phyloP scores from a whole-genome alignment of 2,329 filamentous ascomycete genomes.

The Claviceps digitariae region DNA sequence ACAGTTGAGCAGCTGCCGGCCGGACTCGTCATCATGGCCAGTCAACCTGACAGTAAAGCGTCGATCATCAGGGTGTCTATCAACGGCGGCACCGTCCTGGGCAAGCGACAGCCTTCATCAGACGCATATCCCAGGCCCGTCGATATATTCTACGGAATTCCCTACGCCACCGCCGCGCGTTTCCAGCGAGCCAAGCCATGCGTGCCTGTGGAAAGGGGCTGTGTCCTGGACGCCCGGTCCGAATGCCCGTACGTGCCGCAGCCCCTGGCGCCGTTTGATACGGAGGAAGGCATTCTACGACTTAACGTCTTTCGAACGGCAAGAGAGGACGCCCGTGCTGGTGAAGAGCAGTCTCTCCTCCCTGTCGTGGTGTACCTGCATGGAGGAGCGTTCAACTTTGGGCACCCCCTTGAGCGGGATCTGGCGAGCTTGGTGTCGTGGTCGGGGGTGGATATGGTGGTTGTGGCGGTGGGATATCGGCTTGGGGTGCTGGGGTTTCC shows the following conservation, averaged over 20 bases:
- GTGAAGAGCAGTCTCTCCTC: constrained; percentile 6
- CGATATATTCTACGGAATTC: constrained; percentile 34
- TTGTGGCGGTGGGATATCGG: constrained; percentile 48
- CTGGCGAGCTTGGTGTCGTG: constrained; percentile 48
- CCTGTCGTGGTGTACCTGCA: constrained; percentile 48
- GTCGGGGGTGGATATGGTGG: constrained; percentile 36
- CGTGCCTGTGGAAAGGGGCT: not conserved
- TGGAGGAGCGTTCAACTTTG: constrained; percentile 48
- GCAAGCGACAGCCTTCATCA: constrained; percentile 11
- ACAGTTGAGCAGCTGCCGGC: not conserved
- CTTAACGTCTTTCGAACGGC: constrained; percentile 35
- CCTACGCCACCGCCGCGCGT: constrained; percentile 31
- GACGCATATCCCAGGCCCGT: constrained; percentile 24
- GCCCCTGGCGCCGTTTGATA: constrained; percentile 13
- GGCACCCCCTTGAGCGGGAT: constrained; percentile 39
- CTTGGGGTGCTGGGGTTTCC: constrained; percentile 58
- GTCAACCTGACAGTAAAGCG: not conserved
- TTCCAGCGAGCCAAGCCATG: not conserved
- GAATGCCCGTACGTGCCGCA: constrained; percentile 19
- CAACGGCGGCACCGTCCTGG: constrained; percentile 13
- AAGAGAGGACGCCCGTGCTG: not conserved
- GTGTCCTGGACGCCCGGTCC: constrained; percentile 17
- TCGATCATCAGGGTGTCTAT: constrained; percentile 7
- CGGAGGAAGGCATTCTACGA: constrained; percentile 39
- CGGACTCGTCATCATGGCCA: not conserved